A percentile compares a stretch with the other conserved stretches of the same genome.
These are phyloP conservation scores for Rhodotorula taiwanensis DNA, from an alignment of 768 basidiomycete species.

Conservation along the genomic window DNA sequence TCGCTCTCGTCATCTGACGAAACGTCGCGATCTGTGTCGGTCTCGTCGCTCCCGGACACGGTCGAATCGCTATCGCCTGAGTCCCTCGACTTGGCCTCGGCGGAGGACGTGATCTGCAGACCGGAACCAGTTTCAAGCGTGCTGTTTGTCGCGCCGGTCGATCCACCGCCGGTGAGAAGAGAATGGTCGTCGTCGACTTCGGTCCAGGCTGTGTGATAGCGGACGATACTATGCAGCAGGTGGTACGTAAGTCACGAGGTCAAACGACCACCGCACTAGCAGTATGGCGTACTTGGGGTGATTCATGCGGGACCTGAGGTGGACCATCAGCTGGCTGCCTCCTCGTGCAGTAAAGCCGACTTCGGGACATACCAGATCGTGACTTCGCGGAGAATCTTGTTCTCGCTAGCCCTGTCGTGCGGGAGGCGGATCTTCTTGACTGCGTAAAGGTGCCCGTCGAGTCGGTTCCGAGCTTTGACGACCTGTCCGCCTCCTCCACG, in stretches of 20 bases:
- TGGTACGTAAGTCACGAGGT: background rate
- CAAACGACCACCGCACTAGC: background rate
- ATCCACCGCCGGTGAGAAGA: background rate
- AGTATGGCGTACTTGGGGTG: constrained; percentile 22
- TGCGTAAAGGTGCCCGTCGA: constrained; percentile 37
- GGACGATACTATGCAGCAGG: constrained; percentile 18
- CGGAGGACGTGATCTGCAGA: background rate
- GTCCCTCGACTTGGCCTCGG: background rate
- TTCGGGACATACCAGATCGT: constrained; percentile 40
- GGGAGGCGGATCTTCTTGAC: constrained; percentile 41
- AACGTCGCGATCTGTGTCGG: constrained; percentile 16
- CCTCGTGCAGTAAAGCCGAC: no score
- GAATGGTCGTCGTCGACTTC: constrained; percentile 39
- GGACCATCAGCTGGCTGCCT: no score
- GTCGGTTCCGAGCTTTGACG: constrained; percentile 40
- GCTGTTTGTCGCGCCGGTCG: constrained; percentile 4
- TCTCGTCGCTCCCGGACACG: constrained; percentile 9
- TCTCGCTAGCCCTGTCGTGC: constrained; percentile 33
- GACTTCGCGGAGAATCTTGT: constrained; percentile 40
- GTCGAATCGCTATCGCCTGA: background rate
- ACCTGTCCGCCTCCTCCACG: constrained; percentile 41
- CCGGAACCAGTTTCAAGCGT: constrained; percentile 18
- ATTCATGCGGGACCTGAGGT: constrained; percentile 34
- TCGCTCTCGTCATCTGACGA: constrained; percentile 16
- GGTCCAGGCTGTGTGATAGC: constrained; percentile 39